Base-by-base conservation (phyloP, 371 early-diverging fungal species). In the Mortierella sp. region DNA sequence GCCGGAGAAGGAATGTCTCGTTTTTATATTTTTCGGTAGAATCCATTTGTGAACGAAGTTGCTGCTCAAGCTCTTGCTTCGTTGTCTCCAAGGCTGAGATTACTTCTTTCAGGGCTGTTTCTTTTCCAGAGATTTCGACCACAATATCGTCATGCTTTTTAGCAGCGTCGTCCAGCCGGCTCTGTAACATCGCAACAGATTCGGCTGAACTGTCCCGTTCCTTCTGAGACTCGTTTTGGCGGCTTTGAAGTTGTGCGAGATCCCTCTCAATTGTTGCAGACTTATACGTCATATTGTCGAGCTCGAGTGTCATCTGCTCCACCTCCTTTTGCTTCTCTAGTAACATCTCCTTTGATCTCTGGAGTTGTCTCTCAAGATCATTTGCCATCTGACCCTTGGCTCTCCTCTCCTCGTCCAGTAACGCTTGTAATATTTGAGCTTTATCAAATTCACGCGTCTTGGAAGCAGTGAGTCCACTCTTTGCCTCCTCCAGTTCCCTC, bases 311-410 rank as follows among this genome's bases (percentile, higher is more conserved):
- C 45, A 60, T 20, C n/a, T 64, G 58, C 30, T 66, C 74, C 18
- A 59, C 45, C 64, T 70, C 70, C 28, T 24, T 51, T n/a, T 69
- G 74, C 28, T 66, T 69, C 14, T 73, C 70, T 49, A 60, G 49
- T 32, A 73, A 28, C 66, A 68, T 26, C 0, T 35, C 24, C 51
- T 52, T 51, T 12, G 55, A 18, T 39, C 30, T 59, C 20, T 45
- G 26, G 22, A 62, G 51, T 40, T 72, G 55, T 30, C 26, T 52
- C 28, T 68, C 64, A 20, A 78, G 30, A 5, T 26, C 32, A 22
- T 61, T 35, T 1, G 68, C n/a, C 20, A 35, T 63, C 14, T 45
- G 45, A 28, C 32, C 30, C 47, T 28, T 58, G 55, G 16, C 11
- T 24, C 24, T 47, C 49, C 54, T 62, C 59, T 73, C 74, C 45